Conservation (phyloP, 1,284 basidiomycete genomes). For the Fistulina hepatica region DNA sequence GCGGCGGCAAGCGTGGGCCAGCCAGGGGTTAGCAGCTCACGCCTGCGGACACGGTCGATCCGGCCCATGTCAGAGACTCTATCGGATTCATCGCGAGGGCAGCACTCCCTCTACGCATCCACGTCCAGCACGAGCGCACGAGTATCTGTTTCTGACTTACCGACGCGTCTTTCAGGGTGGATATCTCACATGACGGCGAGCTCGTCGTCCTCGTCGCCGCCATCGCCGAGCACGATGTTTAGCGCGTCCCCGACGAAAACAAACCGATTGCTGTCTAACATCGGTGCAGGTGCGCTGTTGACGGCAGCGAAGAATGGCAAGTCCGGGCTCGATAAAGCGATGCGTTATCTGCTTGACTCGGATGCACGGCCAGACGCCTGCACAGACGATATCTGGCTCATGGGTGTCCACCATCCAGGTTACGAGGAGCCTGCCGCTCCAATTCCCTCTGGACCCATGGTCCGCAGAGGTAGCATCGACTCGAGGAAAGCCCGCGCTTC, state of each 20-base stretch:
- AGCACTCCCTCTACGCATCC: constrained; percentile 21
- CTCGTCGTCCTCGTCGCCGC: neutral
- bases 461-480: too few relatives aligned
- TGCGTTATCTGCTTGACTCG: constrained; percentile 75
- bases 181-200: constrained; percentile 62
- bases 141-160: constrained; percentile 25
- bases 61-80: too few relatives aligned
- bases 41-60: too few relatives aligned
- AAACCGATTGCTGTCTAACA: neutral
- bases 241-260: neutral
- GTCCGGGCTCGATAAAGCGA: constrained; percentile 65
- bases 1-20: too few relatives aligned
- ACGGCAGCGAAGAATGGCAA: constrained; percentile 63
- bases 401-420: constrained; percentile 74
- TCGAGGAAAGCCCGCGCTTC: too few relatives aligned
- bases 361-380: constrained; percentile 76
- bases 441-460: too few relatives aligned
- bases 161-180: constrained; percentile 63
- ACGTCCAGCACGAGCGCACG: constrained; percentile 23
- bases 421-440: constrained; percentile 44
- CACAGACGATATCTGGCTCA: constrained; percentile 71
- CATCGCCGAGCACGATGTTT: neutral
- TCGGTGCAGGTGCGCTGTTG: too few relatives aligned
- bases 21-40: too few relatives aligned
- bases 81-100: too few relatives aligned